A percentile compares a stretch with the other conserved stretches of the same genome.
Evolutionary conservation across 139 green algal genomes (phyloP).

Genomic region (Edaphochlamys debaryana): DNA sequence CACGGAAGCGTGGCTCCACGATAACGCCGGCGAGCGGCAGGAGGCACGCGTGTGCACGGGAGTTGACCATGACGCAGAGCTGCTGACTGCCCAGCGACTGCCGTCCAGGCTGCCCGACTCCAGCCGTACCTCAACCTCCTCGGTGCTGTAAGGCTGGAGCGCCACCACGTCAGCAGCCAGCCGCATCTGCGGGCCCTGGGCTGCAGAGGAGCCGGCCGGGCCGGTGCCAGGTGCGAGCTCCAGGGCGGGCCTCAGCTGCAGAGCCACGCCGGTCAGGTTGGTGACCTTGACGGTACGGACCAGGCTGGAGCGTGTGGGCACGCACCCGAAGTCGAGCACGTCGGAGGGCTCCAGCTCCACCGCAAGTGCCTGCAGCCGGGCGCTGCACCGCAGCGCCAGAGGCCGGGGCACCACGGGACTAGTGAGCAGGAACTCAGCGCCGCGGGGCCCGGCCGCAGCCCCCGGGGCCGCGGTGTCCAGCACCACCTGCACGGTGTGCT

Average conservation of each 20-base stretch:
- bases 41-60: background rate
- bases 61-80: conserved; percentile 19
- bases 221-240: no score
- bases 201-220: no score
- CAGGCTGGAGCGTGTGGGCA: background rate
- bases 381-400: background rate
- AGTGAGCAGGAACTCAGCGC: background rate
- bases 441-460: background rate
- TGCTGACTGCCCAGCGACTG: background rate
- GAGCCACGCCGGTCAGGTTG: conserved; percentile 37
- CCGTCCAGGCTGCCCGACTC: background rate
- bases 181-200: background rate
- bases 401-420: background rate
- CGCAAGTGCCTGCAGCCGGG: conserved; percentile 22
- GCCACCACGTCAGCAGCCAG: background rate
- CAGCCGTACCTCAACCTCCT: background rate
- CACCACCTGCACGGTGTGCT: no score
- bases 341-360: conserved; percentile 9
- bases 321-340: conserved; percentile 10
- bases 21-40: background rate
- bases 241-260: conserved; percentile 27
- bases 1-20: background rate
- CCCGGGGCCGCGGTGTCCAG: background rate
- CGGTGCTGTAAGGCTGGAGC: conserved; percentile 10
- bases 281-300: background rate